Percentiles rank a stretch among this genome's conserved stretches.
Conservation (phyloP, 2,329 filamentous ascomycete genomes). For the Diaporthe caulivora region DNA sequence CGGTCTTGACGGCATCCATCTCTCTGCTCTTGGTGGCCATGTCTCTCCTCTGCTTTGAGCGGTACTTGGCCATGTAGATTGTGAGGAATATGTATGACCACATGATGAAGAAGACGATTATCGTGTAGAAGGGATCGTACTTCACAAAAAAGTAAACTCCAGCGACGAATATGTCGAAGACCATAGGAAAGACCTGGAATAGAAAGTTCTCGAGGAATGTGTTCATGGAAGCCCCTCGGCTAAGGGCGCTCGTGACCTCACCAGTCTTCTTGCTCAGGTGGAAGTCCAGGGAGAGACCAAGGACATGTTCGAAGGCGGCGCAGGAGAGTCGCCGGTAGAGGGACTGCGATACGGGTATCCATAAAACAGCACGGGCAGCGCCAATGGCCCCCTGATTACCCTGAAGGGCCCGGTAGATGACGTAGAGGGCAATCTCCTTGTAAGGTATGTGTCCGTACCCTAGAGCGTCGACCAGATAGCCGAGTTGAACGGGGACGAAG, state of each 20-base stretch:
- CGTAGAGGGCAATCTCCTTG: conserved; percentile 57
- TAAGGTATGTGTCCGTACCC: conserved; percentile 56
- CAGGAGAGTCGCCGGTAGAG: conserved; percentile 57
- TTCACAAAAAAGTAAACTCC: conserved; percentile 58
- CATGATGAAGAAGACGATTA: conserved; percentile 62
- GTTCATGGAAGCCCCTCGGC: conserved; percentile 61
- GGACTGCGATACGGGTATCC: conserved; percentile 61
- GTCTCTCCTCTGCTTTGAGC: conserved; percentile 57
- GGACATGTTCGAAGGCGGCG: conserved; percentile 61
- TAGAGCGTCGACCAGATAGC: conserved; percentile 54
- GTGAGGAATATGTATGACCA: conserved; percentile 64
- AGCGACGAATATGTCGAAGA: conserved; percentile 63
- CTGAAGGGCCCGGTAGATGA: conserved; percentile 59
- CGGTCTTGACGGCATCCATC: conserved; percentile 63
- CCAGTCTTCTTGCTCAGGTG: conserved; percentile 64
- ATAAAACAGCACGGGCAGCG: conserved; percentile 56
- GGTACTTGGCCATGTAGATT: conserved; percentile 62
- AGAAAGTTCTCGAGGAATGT: conserved; percentile 62
- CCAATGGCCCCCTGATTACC: conserved; percentile 59
- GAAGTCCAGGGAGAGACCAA: conserved; percentile 62
- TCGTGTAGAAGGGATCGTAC: conserved; percentile 61
- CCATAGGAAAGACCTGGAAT: conserved; percentile 64
- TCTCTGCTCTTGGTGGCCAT: conserved; percentile 59
- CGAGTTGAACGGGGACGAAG: conserved; percentile 57
- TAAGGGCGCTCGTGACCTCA: conserved; percentile 63